Conservation (phyloP, 2,329 filamentous ascomycete species). For the Colletotrichum liaoningense region DNA sequence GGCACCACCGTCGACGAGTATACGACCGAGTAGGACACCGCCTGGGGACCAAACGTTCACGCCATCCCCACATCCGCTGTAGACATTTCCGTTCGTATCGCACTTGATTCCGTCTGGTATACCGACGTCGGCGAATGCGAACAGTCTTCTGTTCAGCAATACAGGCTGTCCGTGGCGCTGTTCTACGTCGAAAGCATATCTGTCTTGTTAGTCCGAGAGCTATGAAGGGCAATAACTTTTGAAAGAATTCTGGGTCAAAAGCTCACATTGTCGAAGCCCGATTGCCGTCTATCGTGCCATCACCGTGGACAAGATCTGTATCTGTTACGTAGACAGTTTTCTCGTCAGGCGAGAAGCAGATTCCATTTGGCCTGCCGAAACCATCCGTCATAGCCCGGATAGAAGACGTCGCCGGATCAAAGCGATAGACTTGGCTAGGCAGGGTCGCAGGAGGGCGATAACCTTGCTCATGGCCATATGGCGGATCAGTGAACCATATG, state of each 20-base stretch:
- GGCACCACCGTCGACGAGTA: conserved; percentile 40
- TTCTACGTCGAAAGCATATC: not conserved
- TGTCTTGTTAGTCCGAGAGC: not conserved
- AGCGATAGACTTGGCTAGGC: not conserved
- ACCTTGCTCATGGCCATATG: not conserved
- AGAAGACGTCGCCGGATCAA: too few relatives aligned
- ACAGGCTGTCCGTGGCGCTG: not conserved
- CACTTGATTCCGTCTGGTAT: not conserved
- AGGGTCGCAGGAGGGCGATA: not conserved
- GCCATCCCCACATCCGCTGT: not conserved
- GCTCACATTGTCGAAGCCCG: not conserved
- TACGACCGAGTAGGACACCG: not conserved
- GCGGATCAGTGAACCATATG: not conserved
- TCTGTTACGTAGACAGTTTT: not conserved
- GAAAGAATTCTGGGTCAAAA: not conserved
- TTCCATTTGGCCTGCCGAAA: not conserved
- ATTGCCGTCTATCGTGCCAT: not conserved
- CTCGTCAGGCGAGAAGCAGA: not conserved
- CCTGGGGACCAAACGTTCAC: not conserved
- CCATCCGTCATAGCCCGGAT: too few relatives aligned
- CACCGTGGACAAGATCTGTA: not conserved
- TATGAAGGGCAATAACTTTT: too few relatives aligned
- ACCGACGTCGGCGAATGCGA: not conserved
- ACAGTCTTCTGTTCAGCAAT: not conserved
- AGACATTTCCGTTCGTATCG: not conserved